Conservation (phyloP, 352 stramenopile species). For the Phytopythium kandeliae region DNA sequence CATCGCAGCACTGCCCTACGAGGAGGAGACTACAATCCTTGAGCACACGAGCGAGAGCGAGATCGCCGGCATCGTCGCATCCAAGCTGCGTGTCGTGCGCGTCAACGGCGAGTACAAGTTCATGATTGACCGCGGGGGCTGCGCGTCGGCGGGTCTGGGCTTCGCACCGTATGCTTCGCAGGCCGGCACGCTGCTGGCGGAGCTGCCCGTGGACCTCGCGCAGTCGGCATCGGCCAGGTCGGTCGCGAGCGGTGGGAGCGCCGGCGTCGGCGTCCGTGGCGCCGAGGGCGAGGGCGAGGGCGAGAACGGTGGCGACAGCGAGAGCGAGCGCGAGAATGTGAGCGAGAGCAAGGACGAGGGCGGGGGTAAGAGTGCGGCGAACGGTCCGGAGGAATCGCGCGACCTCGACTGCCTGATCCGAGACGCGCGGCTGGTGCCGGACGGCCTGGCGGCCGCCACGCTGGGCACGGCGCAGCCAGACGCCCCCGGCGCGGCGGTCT, state of each 20-base stretch:
- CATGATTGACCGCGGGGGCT: constrained; percentile 11
- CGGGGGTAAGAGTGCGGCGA: constrained; percentile 3
- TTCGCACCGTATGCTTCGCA: neutral
- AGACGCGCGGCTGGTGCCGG: constrained; percentile 10
- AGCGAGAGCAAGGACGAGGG: neutral
- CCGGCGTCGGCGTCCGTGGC: constrained; percentile 1
- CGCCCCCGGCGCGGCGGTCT: neutral
- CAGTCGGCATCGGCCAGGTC: constrained; percentile 4
- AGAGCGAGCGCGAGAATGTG: too few relatives aligned
- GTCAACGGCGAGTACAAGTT: constrained; percentile 22
- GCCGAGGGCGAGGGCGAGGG: too few relatives aligned
- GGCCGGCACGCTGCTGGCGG: constrained; percentile 17
- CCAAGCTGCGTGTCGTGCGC: constrained; percentile 14
- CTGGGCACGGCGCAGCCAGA: neutral
- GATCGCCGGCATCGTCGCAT: constrained; percentile 23
- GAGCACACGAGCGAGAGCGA: constrained; percentile 21
- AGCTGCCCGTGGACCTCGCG: constrained; percentile 16
- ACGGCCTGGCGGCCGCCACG: neutral
- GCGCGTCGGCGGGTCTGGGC: neutral
- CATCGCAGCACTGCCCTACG: constrained; percentile 25
- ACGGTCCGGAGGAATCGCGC: neutral
- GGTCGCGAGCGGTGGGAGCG: constrained; percentile 1
- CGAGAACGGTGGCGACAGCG: constrained; percentile 4
- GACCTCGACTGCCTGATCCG: constrained; percentile 25
- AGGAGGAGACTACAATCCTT: constrained; percentile 22